Conservation (phyloP, 129 eudicot species). For the Tagetes patula region DNA sequence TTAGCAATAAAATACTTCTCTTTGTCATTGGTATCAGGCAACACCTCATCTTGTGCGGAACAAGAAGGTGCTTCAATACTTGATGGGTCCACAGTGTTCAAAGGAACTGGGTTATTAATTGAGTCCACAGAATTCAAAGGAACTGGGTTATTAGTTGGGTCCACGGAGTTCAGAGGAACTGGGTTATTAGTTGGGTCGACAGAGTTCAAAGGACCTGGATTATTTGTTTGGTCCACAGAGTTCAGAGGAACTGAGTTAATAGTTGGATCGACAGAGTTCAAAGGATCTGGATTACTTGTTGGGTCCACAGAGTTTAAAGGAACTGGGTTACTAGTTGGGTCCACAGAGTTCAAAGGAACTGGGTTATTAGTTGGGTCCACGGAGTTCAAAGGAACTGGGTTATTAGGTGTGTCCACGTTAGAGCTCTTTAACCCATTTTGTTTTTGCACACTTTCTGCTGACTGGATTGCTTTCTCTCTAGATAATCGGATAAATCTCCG, state of each 20-base stretch:
- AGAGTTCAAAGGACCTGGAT: too few species aligned
- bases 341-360: slow-evolving; percentile 57
- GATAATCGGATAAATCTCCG: slow-evolving; percentile 74
- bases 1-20: slow-evolving; percentile 61
- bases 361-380: slow-evolving; percentile 37
- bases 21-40: slow-evolving; percentile 51
- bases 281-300: too few species aligned
- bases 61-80: slow-evolving; percentile 62
- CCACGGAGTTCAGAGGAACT: background rate
- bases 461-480: slow-evolving; percentile 61
- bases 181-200: too few species aligned
- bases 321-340: slow-evolving; percentile 37
- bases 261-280: too few species aligned
- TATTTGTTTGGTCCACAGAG: too few species aligned
- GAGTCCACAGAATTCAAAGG: slow-evolving; percentile 48
- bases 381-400: slow-evolving; percentile 62
- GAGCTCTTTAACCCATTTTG: slow-evolving; percentile 45
- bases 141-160: slow-evolving; percentile 39
- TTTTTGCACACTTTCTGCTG: slow-evolving; percentile 36
- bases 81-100: slow-evolving; percentile 51
- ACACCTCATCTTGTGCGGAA: slow-evolving; percentile 58
- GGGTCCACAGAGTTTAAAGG: slow-evolving; percentile 42
- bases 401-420: slow-evolving; percentile 32
- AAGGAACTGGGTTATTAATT: slow-evolving; percentile 53
- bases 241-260: too few species aligned